Percentiles rank a stretch among this genome's conserved stretches.
phyloP scores from a whole-genome alignment of 352 stramenopile species.

The Globisporangium spinosum region DNA sequence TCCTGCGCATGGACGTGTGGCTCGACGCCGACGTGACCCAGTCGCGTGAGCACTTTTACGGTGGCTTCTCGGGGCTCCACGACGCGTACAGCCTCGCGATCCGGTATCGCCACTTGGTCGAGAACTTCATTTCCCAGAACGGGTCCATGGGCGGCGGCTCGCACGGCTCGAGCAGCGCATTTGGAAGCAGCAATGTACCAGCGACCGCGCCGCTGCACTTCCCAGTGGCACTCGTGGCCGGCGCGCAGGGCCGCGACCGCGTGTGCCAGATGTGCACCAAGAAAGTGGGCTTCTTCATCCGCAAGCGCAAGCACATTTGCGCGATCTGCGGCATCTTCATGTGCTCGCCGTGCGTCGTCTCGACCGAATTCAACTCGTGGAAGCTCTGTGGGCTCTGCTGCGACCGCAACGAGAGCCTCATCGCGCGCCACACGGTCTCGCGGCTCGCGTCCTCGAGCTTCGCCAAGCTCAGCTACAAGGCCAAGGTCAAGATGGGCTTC shows the following conservation, averaged over 20 bases:
- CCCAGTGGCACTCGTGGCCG: conserved; percentile 25
- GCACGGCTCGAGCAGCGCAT: neutral
- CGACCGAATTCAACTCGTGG: conserved; percentile 63
- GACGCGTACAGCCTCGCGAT: conserved; percentile 67
- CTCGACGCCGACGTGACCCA: conserved; percentile 62
- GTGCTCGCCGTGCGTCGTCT: conserved; percentile 51
- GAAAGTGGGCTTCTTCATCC: conserved; percentile 50
- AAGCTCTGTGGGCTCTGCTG: conserved; percentile 61
- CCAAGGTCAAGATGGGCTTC: conserved; percentile 23
- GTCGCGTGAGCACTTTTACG: conserved; percentile 46
- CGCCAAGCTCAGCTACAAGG: conserved; percentile 22
- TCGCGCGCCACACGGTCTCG: conserved; percentile 50
- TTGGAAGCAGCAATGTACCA: conserved; percentile 17
- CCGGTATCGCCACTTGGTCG: conserved; percentile 56
- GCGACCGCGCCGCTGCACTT: conserved; percentile 23
- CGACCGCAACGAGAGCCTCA: conserved; percentile 54
- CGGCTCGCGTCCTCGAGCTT: conserved; percentile 37
- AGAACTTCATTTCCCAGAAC: conserved; percentile 35
- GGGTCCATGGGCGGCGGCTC: conserved; percentile 6
- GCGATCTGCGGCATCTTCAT: conserved; percentile 62
- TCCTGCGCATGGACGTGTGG: conserved; percentile 72
- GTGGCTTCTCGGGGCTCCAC: conserved; percentile 56
- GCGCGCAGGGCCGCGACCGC: conserved; percentile 36
- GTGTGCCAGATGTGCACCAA: conserved; percentile 68
- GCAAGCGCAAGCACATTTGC: conserved; percentile 61